Percentiles rank a stretch among this genome's conserved stretches.
phyloP scores from a whole-genome alignment of 2,329 filamentous ascomycete genomes.

The Colletotrichum destructivum region DNA sequence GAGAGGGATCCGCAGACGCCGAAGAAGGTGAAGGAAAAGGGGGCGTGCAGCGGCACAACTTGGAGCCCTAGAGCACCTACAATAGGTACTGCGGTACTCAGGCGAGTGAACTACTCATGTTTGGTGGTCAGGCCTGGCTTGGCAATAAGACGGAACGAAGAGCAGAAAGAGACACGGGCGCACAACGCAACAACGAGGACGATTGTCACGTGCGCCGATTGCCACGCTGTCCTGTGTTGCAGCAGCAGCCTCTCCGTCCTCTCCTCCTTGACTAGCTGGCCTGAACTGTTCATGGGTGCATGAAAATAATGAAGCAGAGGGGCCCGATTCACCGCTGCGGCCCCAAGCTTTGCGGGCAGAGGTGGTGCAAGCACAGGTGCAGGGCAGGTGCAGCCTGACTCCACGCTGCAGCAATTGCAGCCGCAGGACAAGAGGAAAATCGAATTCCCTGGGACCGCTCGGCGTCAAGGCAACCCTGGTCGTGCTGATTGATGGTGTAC shows the following conservation, averaged over 20 bases:
- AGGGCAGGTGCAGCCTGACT: conserved; percentile 20
- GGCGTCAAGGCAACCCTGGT: not conserved
- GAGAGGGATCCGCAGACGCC: conserved; percentile 7
- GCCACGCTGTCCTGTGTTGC: not conserved
- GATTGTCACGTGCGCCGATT: conserved; percentile 6
- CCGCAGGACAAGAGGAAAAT: conserved; percentile 22
- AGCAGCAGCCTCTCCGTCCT: not conserved
- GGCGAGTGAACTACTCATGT: not conserved
- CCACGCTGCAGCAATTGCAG: conserved; percentile 20
- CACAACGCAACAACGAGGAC: not conserved
- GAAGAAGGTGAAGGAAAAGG: not conserved
- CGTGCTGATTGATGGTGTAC: not conserved
- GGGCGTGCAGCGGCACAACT: not conserved
- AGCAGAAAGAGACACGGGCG: not conserved
- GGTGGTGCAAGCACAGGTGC: conserved; percentile 14
- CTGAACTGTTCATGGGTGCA: not conserved
- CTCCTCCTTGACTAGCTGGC: not conserved
- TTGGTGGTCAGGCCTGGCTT: conserved; percentile 1
- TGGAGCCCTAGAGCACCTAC: too few species aligned
- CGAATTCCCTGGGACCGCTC: not conserved
- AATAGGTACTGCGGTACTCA: not conserved
- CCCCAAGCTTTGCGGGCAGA: conserved; percentile 10
- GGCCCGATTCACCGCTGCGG: not conserved
- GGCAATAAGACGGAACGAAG: conserved; percentile 15
- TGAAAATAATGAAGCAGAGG: not conserved